Evolutionary conservation across 1,139 yeast species (phyloP).

Genomic region (Kodamaea derodonti): DNA sequence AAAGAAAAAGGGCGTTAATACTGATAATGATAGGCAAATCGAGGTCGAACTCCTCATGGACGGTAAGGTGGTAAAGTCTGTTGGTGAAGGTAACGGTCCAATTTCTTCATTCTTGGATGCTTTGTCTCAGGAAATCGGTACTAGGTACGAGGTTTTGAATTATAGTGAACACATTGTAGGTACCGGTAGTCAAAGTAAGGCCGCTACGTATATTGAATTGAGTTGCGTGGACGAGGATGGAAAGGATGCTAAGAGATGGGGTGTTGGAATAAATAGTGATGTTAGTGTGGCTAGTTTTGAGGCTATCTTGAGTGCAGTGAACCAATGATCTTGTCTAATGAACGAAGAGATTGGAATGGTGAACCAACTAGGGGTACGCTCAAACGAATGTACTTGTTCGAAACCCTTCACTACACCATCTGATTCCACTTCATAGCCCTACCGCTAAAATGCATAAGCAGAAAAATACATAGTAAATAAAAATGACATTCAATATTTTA

Average conservation of each 20-base stretch:
- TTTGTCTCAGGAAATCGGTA: constrained; percentile 29
- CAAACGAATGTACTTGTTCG: too few relatives aligned
- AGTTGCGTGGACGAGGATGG: constrained; percentile 26
- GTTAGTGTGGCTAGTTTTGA: constrained; percentile 46
- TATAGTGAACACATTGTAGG: constrained; percentile 46
- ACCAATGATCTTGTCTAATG: too few relatives aligned
- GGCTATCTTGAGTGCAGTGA: constrained; percentile 38
- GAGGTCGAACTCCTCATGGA: constrained; percentile 7
- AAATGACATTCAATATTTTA: too few relatives aligned
- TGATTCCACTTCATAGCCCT: too few relatives aligned
- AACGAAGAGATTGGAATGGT: too few relatives aligned
- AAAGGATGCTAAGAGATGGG: constrained; percentile 34
- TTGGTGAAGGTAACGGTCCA: constrained; percentile 46
- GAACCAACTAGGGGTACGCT: too few relatives aligned
- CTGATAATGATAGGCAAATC: constrained; percentile 27
- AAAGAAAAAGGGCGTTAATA: constrained; percentile 17
- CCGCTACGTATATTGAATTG: constrained; percentile 46
- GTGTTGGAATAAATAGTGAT: constrained; percentile 45
- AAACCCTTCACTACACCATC: too few relatives aligned
- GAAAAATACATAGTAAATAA: too few relatives aligned
- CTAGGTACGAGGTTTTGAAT: constrained; percentile 37
- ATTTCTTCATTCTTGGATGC: constrained; percentile 46
- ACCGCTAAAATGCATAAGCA: too few relatives aligned
- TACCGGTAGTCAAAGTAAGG: constrained; percentile 40
- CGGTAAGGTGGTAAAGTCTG: constrained; percentile 15